Evolutionary conservation across 2,329 filamentous ascomycete genomes (phyloP), one percentile per base, ranked within the genome.

Genomic region (Ophiognomonia clavigignenti-juglandacearum): DNA sequence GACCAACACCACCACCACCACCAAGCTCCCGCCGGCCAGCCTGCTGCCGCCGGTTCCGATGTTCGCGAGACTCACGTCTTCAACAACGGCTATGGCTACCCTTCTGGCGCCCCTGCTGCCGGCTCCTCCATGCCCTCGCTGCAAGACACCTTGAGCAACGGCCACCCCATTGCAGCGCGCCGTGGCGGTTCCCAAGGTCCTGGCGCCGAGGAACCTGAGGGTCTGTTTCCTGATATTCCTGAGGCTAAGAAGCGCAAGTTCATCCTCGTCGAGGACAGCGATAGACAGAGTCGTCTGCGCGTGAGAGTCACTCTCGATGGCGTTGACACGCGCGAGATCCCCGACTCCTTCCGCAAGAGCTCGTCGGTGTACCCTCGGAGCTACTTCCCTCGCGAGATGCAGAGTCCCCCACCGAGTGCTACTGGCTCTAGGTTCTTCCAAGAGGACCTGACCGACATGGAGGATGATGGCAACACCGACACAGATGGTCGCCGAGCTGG

Each of bases 231-330:
- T 40, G 86, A 93, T 55, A 78, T 96, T 43, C 90, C 91, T 1
- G 89, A 93, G 59, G 83, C 85, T 43, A 96, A 95, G 71, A 88
- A 89, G 61, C 86, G 92, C 62, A 97, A 96, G 67, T 97, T 97
- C 66, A 96, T 97, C 57, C 80, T 97, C 9, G 90, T 97, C 23
- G 91, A 96, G 56, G 92, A 97, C 64, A 83, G 82, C 43, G 86
- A 90, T 53, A 85, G 88, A 29, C 86, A 85, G 43, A 85, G 82
- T 42, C 81, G 90, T 35, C 83, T 96, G 2, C 84, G 92, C 14
- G 91, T 97, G 38, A 86, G 91, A 52, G 91, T 96, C 43, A 93
- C 87, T 53, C 81, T 98, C n/a, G 89, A 96, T 61, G 83, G 85
- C 37, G 90, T 96, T 57, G 86, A 96, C 63, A 95, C 93, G 71